Percentiles rank a stretch among this genome's conserved stretches.
Evolutionary conservation across 1,284 basidiomycete genomes (phyloP).

Genomic region (Farysia itapuensis): DNA sequence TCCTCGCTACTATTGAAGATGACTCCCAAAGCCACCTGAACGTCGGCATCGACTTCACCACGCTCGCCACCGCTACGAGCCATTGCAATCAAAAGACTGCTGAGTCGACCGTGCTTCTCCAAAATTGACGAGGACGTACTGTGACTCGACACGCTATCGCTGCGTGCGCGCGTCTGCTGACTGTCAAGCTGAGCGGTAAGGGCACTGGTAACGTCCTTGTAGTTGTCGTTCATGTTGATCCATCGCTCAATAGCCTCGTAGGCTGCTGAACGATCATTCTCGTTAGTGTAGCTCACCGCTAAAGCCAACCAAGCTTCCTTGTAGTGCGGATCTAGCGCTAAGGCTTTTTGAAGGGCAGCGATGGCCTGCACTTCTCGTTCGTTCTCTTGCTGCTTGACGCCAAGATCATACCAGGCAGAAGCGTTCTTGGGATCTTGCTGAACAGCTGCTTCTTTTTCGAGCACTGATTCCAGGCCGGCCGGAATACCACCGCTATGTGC

Average conservation of each 20-base stretch:
- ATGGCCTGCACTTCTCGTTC: conserved; percentile 91
- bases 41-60: conserved; percentile 71
- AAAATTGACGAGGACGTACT: conserved; percentile 9
- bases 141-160: conserved; percentile 20
- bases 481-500: conserved; percentile 19
- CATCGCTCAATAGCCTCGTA: conserved; percentile 81
- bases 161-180: conserved; percentile 7
- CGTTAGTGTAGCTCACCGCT: conserved; percentile 89
- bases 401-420: conserved; percentile 83
- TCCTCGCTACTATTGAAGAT: conserved; percentile 87
- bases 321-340: conserved; percentile 71
- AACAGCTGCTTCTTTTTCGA: conserved; percentile 87
- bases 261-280: conserved; percentile 71
- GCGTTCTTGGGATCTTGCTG: conserved; percentile 75
- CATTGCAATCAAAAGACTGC: conserved; percentile 60
- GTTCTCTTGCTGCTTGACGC: conserved; percentile 97
- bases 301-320: conserved; percentile 83
- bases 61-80: conserved; percentile 43
- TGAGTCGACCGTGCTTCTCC: conserved; percentile 55
- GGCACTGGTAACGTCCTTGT: conserved; percentile 62
- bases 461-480: conserved; percentile 52
- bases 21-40: conserved; percentile 92
- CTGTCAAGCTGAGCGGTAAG: conserved; percentile 5
- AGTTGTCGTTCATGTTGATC: conserved; percentile 65
- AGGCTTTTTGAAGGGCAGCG: conserved; percentile 76